Evolutionary conservation across 306 rosid species (phyloP), one percentile per base, ranked within the genome.

Genomic region (Clitoria ternatea): DNA sequence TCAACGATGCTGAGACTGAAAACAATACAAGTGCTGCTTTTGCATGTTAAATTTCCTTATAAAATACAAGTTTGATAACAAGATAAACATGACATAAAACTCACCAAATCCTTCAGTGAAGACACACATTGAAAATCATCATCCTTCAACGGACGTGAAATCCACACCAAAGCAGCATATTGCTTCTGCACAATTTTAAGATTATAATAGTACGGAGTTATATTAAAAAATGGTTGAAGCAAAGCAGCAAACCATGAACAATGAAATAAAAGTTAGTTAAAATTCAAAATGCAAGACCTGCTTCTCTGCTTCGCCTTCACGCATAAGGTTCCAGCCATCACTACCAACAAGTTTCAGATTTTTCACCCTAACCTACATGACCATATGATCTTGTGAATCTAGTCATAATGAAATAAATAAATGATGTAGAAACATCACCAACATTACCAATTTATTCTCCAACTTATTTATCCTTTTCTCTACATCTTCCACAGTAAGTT

Each of bases 291-390:
- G 29, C 4, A 36, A 68, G 20, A 90, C 98, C 97, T 94, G 97
- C 83, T 94, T 94, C 77, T 94, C 97, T 62, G 95, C 89, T 81
- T 94, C 97, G 18, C 98, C 97, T 79, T 87, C 98, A 61, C 84
- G 94, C 90, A 93, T 89, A 39, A 89, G 81, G 53, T 89, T 67
- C 97, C 96, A 90, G 40, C 90, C 96, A 50, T 84, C 79, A 75
- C 90, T 87, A 43, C 89, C 89, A 60, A 83, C 89, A 19, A 84
- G 65, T 83, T 87, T 90, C 77, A 94, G 77, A 91, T 90, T 90
- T 81, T 85, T 90, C 66, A 90, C 86, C 23, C 88, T 85, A 44
- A 90, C 85, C 96, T 94, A 80, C 82, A 84, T 22, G 68, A 78
- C 29, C 48, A 64, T 65, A 30, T 65, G 72, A 47, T 44, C 18